Conservation (phyloP, 345 rosid species). For the Citrus unshiu region DNA sequence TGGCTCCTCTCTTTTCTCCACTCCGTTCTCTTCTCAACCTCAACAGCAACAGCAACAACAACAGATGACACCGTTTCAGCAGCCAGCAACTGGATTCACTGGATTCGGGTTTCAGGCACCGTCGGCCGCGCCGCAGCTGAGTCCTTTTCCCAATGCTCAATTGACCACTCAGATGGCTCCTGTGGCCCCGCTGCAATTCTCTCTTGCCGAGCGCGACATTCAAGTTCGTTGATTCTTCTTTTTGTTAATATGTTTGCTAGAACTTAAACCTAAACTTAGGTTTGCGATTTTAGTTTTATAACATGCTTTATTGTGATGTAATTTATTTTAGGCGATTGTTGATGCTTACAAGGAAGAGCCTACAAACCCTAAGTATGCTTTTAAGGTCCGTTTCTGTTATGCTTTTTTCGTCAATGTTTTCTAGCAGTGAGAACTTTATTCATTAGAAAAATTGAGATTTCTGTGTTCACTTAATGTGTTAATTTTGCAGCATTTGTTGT, state of each 20-base stretch:
- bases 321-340: slow-evolving; percentile 58
- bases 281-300: slow-evolving; percentile 1
- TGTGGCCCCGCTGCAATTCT: slow-evolving; percentile 83
- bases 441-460: slow-evolving; percentile 9
- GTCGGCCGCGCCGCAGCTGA: slow-evolving; percentile 20
- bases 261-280: not conserved
- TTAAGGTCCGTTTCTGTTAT: slow-evolving; percentile 54
- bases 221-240: slow-evolving; percentile 38
- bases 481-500: slow-evolving; percentile 72
- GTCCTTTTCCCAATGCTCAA: slow-evolving; percentile 60
- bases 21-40: slow-evolving; percentile 71
- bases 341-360: slow-evolving; percentile 95
- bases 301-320: not conserved
- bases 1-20: slow-evolving; percentile 65
- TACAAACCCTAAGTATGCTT: slow-evolving; percentile 78
- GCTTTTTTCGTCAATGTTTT: not conserved
- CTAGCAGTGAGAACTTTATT: not conserved
- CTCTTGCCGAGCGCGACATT: slow-evolving; percentile 91
- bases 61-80: slow-evolving; percentile 37
- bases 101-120: slow-evolving; percentile 62
- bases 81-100: slow-evolving; percentile 27
- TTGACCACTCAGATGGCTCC: slow-evolving; percentile 98
- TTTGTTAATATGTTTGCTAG: not conserved
- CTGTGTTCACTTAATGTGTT: not conserved
- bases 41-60: slow-evolving; percentile 48